phyloP scores from a whole-genome alignment of 1,284 basidiomycete species.

The Cutaneotrichosporon dermatis region DNA sequence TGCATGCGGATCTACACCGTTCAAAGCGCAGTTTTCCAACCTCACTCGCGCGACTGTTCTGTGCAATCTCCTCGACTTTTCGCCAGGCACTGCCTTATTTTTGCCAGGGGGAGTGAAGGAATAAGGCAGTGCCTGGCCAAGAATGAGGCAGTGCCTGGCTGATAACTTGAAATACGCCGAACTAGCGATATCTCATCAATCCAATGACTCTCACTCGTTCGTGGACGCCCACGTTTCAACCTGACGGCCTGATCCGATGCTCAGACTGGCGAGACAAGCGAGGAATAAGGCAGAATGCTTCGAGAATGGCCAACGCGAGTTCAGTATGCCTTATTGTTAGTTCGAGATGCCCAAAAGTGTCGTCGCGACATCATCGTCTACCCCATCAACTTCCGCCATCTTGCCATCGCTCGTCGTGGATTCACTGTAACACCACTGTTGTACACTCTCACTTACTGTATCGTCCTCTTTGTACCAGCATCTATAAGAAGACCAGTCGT shows the following conservation, averaged over 20 bases:
- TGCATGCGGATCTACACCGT: too few species aligned
- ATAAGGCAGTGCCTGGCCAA: too few species aligned
- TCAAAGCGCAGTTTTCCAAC: too few species aligned
- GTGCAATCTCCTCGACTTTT: too few species aligned
- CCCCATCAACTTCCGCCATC: too few species aligned
- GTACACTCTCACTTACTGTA: too few species aligned
- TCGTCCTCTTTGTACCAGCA: neutral
- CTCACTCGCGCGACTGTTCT: too few species aligned
- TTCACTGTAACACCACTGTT: too few species aligned
- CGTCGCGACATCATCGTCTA: too few species aligned
- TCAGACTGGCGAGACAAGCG: neutral
- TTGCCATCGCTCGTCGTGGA: too few species aligned
- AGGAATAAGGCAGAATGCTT: slow-evolving; percentile 7
- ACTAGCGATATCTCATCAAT: neutral
- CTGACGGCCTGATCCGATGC: neutral
- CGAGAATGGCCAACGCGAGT: neutral
- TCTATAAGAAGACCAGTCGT: neutral
- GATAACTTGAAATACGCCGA: too few species aligned
- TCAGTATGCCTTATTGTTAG: neutral
- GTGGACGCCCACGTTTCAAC: neutral
- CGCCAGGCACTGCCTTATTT: slow-evolving; percentile 4
- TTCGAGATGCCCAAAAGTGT: neutral
- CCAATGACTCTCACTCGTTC: neutral
- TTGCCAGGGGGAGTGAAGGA: neutral
- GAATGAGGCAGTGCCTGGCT: slow-evolving; percentile 12